A percentile compares a stretch with the other conserved stretches of the same genome.
phyloP scores from a whole-genome alignment of 2,329 filamentous ascomycete genomes.

The Trichoderma koningiopsis region DNA sequence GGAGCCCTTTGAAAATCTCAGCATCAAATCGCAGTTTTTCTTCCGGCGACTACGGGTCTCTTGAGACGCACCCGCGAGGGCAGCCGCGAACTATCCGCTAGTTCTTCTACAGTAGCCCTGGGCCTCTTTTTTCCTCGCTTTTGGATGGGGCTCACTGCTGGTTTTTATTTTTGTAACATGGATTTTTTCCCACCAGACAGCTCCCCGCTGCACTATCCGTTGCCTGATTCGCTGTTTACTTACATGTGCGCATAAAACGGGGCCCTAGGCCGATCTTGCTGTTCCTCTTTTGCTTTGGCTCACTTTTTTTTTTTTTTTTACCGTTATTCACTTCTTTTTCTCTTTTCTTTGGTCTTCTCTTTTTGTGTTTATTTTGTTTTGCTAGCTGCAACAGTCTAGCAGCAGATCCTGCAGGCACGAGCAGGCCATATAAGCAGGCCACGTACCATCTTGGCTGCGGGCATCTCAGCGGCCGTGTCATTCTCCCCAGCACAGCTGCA shows the following conservation, averaged over 20 bases:
- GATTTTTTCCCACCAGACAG: not conserved
- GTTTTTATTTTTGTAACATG: not conserved
- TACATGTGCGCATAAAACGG: conserved; percentile 15
- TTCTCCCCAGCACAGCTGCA: conserved; percentile 3
- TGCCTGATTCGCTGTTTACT: not conserved
- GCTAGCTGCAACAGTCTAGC: not conserved
- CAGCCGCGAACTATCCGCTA: not conserved
- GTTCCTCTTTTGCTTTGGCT: conserved; percentile 20
- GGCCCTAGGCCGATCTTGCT: conserved; percentile 16
- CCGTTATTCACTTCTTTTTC: not conserved
- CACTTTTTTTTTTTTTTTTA: conserved; percentile 8
- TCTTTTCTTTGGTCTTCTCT: not conserved
- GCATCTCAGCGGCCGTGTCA: not conserved
- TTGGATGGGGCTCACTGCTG: not conserved
- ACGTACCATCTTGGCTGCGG: not conserved
- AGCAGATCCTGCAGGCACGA: conserved; percentile 10
- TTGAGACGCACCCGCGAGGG: not conserved
- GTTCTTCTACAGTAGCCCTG: not conserved
- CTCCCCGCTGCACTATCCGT: not conserved
- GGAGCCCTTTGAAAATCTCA: not conserved
- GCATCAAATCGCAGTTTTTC: not conserved
- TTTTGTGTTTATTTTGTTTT: not conserved
- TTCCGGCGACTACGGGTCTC: not conserved
- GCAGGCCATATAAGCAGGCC: conserved; percentile 13
- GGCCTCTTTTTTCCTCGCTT: not conserved